A percentile compares a stretch with the other conserved stretches of the same genome.
Conservation (phyloP, 441 rosid genomes). For the Kokia cookei region DNA sequence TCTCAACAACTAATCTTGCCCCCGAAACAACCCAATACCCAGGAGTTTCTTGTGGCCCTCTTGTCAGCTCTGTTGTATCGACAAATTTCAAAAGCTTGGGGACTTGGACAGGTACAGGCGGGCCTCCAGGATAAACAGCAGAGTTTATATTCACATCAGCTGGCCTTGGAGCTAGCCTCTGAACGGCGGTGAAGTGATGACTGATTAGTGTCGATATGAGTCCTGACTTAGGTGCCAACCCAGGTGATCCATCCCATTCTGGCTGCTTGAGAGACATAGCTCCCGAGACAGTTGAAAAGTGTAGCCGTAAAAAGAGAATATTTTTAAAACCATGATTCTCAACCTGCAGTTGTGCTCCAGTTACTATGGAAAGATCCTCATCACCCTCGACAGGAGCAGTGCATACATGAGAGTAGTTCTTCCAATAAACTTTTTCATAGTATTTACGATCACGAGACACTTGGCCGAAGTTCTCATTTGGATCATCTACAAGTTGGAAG, state of each 20-base stretch:
- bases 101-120: conserved; percentile 83
- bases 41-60: conserved; percentile 93
- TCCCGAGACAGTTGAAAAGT: conserved; percentile 67
- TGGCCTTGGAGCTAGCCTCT: conserved; percentile 69
- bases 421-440: conserved; percentile 92
- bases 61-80: conserved; percentile 84
- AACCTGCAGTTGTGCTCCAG: conserved; percentile 83
- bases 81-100: conserved; percentile 85
- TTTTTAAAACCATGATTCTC: conserved; percentile 80
- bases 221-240: conserved; percentile 73
- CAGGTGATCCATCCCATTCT: conserved; percentile 92
- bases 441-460: conserved; percentile 61
- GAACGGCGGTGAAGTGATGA: conserved; percentile 73
- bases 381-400: conserved; percentile 83
- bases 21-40: conserved; percentile 99
- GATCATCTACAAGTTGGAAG: conserved; percentile 74
- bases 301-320: conserved; percentile 74
- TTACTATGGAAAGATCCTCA: conserved; percentile 75
- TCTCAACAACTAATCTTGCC: conserved; percentile 76
- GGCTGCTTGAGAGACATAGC: conserved; percentile 49
- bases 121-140: conserved; percentile 90
- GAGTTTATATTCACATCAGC: conserved; percentile 94
- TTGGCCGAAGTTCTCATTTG: conserved; percentile 35
- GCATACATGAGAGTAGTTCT: conserved; percentile 86
- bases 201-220: conserved; percentile 80